phyloP scores from a whole-genome alignment of 805 yeast genomes.

The Starmerella gropengiesseri region DNA sequence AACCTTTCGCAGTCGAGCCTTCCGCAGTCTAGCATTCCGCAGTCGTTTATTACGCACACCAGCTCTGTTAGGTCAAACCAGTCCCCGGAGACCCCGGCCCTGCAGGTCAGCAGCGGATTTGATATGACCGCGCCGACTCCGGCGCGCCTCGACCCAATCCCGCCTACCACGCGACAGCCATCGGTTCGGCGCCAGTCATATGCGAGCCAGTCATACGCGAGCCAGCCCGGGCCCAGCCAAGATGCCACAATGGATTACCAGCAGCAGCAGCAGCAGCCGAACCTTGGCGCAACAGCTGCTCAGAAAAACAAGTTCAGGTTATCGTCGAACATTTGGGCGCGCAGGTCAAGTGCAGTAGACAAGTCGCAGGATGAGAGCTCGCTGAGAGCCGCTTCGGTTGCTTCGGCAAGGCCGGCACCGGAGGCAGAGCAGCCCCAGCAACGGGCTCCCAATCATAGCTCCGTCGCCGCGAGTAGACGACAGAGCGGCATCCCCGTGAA shows the following conservation, averaged over 20 bases:
- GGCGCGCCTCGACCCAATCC: conserved; percentile 8
- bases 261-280: too few relatives aligned
- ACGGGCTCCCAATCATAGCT: background rate
- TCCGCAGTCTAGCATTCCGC: too few relatives aligned
- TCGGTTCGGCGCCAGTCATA: background rate
- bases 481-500: conserved; percentile 19
- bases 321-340: conserved; percentile 8
- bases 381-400: conserved; percentile 1
- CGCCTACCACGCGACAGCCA: conserved; percentile 9
- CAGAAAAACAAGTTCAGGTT: conserved; percentile 9
- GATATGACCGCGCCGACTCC: conserved; percentile 10
- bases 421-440: conserved; percentile 1
- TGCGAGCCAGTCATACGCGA: background rate
- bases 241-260: too few relatives aligned
- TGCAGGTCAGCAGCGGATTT: background rate
- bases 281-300: too few relatives aligned
- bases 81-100: background rate
- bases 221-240: background rate
- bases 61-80: conserved; percentile 1
- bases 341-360: background rate
- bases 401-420: background rate
- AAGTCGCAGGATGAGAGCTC: conserved; percentile 4
- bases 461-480: conserved; percentile 9
- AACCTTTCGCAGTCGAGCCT: too few relatives aligned
- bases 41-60: background rate